A percentile compares a stretch with the other conserved stretches of the same genome.
Conservation (phyloP, 257 asterid species). For the Solanum verrucosum region DNA sequence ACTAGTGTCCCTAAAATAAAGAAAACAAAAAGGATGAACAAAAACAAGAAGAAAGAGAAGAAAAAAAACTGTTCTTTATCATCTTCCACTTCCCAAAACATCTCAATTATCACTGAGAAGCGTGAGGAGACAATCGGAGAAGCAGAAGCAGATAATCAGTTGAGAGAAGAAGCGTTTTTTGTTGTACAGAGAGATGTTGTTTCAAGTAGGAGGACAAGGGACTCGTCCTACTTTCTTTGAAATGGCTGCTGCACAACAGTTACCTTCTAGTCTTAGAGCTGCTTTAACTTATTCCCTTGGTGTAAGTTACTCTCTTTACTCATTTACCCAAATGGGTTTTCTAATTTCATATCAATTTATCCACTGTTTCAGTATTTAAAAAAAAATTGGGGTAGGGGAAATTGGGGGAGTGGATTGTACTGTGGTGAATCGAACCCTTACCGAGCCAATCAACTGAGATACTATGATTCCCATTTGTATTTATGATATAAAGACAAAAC, state of each 20-base stretch:
- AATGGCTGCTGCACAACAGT: slow-evolving; percentile 99
- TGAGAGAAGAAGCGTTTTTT: not conserved
- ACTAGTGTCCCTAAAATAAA: not conserved
- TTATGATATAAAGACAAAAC: not conserved
- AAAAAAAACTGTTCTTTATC: not conserved
- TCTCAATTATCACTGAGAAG: not conserved
- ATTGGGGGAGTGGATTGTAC: not conserved
- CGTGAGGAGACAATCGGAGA: not conserved
- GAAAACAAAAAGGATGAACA: not conserved
- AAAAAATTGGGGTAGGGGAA: not conserved
- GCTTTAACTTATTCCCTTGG: slow-evolving; percentile 93
- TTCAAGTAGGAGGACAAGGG: slow-evolving; percentile 99
- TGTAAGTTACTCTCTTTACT: slow-evolving; percentile 25
- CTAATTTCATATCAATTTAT: not conserved
- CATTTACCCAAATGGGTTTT: not conserved
- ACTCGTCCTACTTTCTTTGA: slow-evolving; percentile 99
- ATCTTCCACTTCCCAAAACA: not conserved
- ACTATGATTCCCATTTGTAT: not conserved
- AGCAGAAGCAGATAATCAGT: not conserved
- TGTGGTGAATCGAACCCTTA: not conserved
- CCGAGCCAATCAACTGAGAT: not conserved
- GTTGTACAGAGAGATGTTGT: slow-evolving; percentile 50
- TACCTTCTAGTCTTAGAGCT: slow-evolving; percentile 95
- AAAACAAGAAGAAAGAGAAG: not conserved
- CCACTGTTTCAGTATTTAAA: not conserved